phyloP scores from a whole-genome alignment of 345 rosid genomes.

The Eutrema heterophyllum region DNA sequence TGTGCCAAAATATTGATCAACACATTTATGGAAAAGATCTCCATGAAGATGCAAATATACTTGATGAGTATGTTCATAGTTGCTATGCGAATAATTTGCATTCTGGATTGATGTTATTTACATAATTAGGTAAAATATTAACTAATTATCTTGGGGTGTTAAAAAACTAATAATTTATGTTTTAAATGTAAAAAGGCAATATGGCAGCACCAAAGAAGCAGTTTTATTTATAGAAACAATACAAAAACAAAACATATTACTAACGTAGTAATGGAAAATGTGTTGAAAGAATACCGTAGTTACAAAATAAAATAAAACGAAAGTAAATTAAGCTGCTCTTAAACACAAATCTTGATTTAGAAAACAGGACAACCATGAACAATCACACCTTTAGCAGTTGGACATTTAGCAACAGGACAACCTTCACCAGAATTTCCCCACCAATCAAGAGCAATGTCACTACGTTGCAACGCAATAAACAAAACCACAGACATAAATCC shows the following conservation, averaged over 20 bases:
- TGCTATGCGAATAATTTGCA: too few species aligned
- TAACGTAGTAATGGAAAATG: background rate
- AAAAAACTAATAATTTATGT: too few species aligned
- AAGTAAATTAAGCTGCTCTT: background rate
- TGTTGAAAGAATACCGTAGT: background rate
- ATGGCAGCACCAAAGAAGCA: too few species aligned
- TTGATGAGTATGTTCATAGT: too few species aligned
- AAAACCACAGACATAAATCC: conserved; percentile 65
- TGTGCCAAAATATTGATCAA: too few species aligned
- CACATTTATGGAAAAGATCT: too few species aligned
- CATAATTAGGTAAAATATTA: too few species aligned
- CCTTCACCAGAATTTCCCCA: conserved; percentile 62
- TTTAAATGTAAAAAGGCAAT: too few species aligned
- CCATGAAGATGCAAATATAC: too few species aligned
- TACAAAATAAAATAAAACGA: background rate
- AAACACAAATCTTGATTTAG: background rate
- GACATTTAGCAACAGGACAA: conserved; percentile 66
- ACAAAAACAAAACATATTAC: background rate
- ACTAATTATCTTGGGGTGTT: too few species aligned
- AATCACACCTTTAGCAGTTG: conserved; percentile 56
- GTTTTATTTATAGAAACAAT: background rate
- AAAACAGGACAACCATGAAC: conserved; percentile 59
- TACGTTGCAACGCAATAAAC: conserved; percentile 45
- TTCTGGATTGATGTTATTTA: too few species aligned
- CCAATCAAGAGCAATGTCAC: conserved; percentile 42